Percentiles rank a stretch among this genome's conserved stretches.
phyloP scores from a whole-genome alignment of 257 asterid species.

The Leonotis leonurus region DNA sequence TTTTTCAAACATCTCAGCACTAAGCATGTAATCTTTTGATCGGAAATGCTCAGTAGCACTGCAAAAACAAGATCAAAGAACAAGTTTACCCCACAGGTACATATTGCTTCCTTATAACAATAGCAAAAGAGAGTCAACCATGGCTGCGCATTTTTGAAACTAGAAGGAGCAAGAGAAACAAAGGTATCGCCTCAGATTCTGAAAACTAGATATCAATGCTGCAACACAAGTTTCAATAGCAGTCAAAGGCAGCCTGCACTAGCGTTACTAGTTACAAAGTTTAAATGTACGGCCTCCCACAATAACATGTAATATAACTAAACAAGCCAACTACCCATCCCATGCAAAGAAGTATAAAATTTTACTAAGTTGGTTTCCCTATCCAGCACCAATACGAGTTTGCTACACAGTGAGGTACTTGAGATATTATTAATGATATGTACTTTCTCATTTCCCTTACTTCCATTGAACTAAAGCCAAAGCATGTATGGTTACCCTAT shows the following conservation, averaged over 20 bases:
- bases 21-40: constrained; percentile 61
- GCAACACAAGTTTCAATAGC: background rate
- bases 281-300: too few species aligned
- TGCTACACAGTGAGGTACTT: background rate
- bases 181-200: background rate
- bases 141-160: background rate
- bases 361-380: too few species aligned
- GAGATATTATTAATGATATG: background rate
- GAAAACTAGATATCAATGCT: background rate
- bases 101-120: background rate
- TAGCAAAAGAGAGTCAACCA: background rate
- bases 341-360: background rate
- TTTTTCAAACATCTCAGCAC: constrained; percentile 90
- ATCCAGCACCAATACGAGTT: too few species aligned
- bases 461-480: background rate
- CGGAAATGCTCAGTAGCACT: constrained; percentile 87
- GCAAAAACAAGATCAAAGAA: constrained; percentile 20
- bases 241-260: background rate
- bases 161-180: background rate
- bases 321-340: background rate
- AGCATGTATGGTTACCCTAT: too few species aligned
- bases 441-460: constrained; percentile 1
- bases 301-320: background rate
- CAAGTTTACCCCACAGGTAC: background rate
- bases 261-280: background rate